Percentiles rank a stretch among this genome's conserved stretches.
Evolutionary conservation across 352 stramenopile species (phyloP).

Genomic region (Thalassiosira allenii): DNA sequence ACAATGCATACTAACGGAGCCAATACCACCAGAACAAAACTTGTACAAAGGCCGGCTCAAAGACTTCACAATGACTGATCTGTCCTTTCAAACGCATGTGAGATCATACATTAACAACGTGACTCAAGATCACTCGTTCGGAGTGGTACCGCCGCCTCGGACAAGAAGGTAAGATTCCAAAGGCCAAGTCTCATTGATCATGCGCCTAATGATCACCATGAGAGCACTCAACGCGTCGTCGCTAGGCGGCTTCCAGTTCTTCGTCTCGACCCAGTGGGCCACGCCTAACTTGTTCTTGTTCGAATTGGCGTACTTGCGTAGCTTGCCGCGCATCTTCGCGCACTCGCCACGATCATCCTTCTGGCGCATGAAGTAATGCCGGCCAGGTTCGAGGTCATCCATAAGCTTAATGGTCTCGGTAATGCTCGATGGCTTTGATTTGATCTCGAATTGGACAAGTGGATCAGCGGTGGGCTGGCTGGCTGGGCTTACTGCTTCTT

Average conservation of each 20-base stretch:
- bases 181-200: background rate
- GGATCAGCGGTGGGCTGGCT: too few species aligned
- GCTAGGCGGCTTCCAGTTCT: background rate
- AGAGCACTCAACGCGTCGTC: background rate
- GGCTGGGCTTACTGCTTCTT: too few species aligned
- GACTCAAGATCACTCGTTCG: too few species aligned
- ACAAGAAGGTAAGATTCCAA: too few species aligned
- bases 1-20: too few species aligned
- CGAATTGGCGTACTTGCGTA: background rate
- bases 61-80: too few species aligned
- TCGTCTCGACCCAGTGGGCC: background rate
- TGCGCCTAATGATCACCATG: background rate
- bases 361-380: background rate
- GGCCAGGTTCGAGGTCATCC: background rate
- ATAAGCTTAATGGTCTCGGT: background rate
- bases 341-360: background rate
- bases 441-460: background rate
- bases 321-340: background rate
- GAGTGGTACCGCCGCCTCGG: too few species aligned
- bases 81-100: too few species aligned
- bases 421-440: background rate
- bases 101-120: too few species aligned
- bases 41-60: too few species aligned
- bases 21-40: too few species aligned
- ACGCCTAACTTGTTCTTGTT: background rate